Conservation (phyloP, 768 basidiomycete species). For the Pleurotus cornucopiae region DNA sequence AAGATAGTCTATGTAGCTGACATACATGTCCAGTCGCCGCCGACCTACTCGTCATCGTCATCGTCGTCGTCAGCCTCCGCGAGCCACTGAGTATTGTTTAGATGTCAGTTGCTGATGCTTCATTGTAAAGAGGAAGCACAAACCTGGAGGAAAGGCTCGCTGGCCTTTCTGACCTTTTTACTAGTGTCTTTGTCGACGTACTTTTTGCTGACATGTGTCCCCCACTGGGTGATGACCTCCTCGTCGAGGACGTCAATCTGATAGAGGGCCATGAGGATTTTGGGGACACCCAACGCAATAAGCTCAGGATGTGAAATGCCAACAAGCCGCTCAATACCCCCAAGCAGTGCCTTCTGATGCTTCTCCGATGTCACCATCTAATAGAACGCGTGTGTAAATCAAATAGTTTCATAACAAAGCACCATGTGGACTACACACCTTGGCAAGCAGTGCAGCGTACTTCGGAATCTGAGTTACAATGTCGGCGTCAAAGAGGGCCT, state of each 20-base stretch:
- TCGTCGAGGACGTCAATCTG: slow-evolving; percentile 92
- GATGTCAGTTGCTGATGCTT: slow-evolving; percentile 8
- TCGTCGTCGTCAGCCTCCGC: slow-evolving; percentile 84
- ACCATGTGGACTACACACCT: slow-evolving; percentile 44
- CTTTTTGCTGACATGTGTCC: slow-evolving; percentile 94
- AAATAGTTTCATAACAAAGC: not conserved
- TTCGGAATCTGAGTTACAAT: slow-evolving; percentile 59
- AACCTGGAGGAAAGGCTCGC: slow-evolving; percentile 92
- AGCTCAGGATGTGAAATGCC: slow-evolving; percentile 73
- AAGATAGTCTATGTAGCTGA: no score
- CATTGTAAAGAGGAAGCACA: slow-evolving; percentile 12
- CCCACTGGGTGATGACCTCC: slow-evolving; percentile 87
- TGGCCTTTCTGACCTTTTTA: slow-evolving; percentile 94
- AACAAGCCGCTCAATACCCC: slow-evolving; percentile 85
- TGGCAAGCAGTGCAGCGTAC: slow-evolving; percentile 68
- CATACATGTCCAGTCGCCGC: not conserved
- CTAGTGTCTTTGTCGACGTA: slow-evolving; percentile 92
- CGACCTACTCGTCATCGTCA: slow-evolving; percentile 31
- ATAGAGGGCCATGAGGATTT: slow-evolving; percentile 92
- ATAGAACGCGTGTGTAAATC: slow-evolving; percentile 8
- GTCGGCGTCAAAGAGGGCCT: slow-evolving; percentile 77
- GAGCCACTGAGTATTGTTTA: slow-evolving; percentile 57
- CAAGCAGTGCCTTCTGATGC: slow-evolving; percentile 91
- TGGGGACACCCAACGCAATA: slow-evolving; percentile 54
- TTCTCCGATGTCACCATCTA: slow-evolving; percentile 91